A percentile compares a stretch with the other conserved stretches of the same genome.
Conservation (phyloP, 2,329 filamentous ascomycete genomes). For the Hymenoscyphus scutula region DNA sequence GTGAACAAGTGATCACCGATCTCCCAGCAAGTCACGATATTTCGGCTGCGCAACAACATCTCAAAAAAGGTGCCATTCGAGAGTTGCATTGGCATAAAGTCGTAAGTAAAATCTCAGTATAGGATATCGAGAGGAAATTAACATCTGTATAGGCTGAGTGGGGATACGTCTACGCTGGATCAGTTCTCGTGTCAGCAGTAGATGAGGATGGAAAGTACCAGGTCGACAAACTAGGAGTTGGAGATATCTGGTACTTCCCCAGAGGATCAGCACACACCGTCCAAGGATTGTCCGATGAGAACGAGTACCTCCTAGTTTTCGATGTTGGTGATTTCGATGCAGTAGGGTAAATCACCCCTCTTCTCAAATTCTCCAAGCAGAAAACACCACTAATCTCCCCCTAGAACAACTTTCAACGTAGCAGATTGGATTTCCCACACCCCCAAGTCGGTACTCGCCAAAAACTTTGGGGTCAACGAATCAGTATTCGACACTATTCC, state of each 20-base stretch:
- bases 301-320: conserved; percentile 43
- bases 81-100: conserved; percentile 68
- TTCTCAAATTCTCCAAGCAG: too few species aligned
- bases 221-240: conserved; percentile 54
- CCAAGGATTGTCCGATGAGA: conserved; percentile 62
- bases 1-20: conserved; percentile 66
- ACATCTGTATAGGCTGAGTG: conserved; percentile 55
- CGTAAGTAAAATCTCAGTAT: conserved; percentile 42
- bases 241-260: conserved; percentile 69
- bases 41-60: conserved; percentile 65
- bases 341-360: neutral
- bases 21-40: conserved; percentile 65
- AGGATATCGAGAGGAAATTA: neutral
- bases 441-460: conserved; percentile 60
- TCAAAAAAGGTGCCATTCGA: conserved; percentile 62
- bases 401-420: conserved; percentile 65
- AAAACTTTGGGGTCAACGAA: conserved; percentile 64
- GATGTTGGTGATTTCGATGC: neutral
- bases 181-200: conserved; percentile 57
- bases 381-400: neutral
- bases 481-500: conserved; percentile 60
- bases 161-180: conserved; percentile 60
- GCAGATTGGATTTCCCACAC: conserved; percentile 70
- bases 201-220: conserved; percentile 59
- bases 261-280: conserved; percentile 63